A percentile compares a stretch with the other conserved stretches of the same genome.
Evolutionary conservation across 164 flowering plant species (phyloP).

Genomic region (Litsea cubeba): DNA sequence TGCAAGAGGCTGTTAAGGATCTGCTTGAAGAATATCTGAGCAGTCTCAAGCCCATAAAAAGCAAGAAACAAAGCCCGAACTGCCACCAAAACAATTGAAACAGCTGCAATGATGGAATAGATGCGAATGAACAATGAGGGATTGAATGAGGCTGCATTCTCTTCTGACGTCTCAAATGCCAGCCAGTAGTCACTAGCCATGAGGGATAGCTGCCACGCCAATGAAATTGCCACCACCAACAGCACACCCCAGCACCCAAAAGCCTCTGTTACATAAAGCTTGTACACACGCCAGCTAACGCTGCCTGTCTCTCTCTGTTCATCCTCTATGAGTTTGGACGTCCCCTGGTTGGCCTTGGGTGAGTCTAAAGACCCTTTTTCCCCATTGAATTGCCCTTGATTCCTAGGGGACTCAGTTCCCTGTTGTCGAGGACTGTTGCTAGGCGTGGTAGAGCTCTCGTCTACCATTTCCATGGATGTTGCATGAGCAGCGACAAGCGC

Average conservation of each 20-base stretch:
- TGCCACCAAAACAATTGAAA: constrained; percentile 45
- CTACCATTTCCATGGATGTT: constrained; percentile 87
- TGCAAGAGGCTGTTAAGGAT: constrained; percentile 77
- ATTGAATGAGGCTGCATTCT: constrained; percentile 40
- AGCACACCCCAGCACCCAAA: constrained; percentile 87
- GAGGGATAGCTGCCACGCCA: constrained; percentile 64
- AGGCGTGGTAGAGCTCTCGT: constrained; percentile 21
- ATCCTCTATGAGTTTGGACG: constrained; percentile 74
- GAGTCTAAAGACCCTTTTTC: constrained; percentile 33
- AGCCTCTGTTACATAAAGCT: constrained; percentile 73
- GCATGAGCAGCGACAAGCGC: constrained; percentile 86
- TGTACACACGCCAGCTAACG: constrained; percentile 71
- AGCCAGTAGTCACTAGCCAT: constrained; percentile 95
- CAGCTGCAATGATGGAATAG: constrained; percentile 52
- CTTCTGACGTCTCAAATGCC: constrained; percentile 79
- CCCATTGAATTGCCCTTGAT: constrained; percentile 34
- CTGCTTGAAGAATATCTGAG: constrained; percentile 68
- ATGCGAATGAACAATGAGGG: constrained; percentile 58
- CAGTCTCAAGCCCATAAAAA: constrained; percentile 67
- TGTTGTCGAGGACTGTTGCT: constrained; percentile 21
- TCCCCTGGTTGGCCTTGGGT: constrained; percentile 32
- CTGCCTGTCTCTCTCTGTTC: constrained; percentile 84
- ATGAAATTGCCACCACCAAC: constrained; percentile 37
- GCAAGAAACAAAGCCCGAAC: constrained; percentile 50
- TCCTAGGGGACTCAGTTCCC: constrained; percentile 13